Evolutionary conservation across 495 filamentous ascomycete genomes (phyloP).

Genomic region (Trichoderma gamsii): DNA sequence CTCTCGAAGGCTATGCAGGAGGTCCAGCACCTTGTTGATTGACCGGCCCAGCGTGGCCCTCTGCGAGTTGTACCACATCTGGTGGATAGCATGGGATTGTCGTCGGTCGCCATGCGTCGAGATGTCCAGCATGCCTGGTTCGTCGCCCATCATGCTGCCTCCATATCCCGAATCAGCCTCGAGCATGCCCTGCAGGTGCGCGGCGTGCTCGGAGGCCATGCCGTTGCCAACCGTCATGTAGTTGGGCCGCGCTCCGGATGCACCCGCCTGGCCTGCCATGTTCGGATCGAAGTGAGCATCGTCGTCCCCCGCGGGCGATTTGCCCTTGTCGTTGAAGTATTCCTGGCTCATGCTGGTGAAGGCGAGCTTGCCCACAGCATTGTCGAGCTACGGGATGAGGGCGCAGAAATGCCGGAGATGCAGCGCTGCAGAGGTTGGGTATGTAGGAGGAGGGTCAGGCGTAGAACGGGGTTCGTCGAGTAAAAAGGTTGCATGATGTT

Average conservation of each 20-base stretch:
- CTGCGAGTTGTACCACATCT: conserved; percentile 77
- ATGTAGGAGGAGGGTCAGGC: conserved; percentile 5
- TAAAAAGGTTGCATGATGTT: conserved; percentile 14
- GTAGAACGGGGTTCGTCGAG: conserved; percentile 12
- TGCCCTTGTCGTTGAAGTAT: conserved; percentile 47
- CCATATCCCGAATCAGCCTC: conserved; percentile 91
- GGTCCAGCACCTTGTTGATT: conserved; percentile 78
- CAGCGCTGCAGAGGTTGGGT: neutral
- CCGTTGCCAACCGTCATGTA: conserved; percentile 89
- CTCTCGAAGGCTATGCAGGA: conserved; percentile 68
- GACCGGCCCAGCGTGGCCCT: conserved; percentile 75
- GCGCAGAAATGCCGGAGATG: neutral
- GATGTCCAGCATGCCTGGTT: conserved; percentile 35
- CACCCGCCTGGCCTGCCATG: neutral
- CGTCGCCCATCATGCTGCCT: conserved; percentile 55
- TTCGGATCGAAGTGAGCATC: conserved; percentile 19
- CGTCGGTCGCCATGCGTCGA: conserved; percentile 33
- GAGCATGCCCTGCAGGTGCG: conserved; percentile 62
- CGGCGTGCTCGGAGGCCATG: conserved; percentile 64
- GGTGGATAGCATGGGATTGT: conserved; percentile 43
- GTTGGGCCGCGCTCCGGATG: conserved; percentile 41
- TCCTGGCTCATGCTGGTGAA: conserved; percentile 64
- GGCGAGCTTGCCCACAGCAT: conserved; percentile 2
- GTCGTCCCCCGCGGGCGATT: conserved; percentile 24
- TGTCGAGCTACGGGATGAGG: conserved; percentile 13